Percentiles rank a stretch among this genome's conserved stretches.
These are phyloP conservation scores for Tilletiaria anomala DNA, from an alignment of 1,284 basidiomycete species.

Conservation along the genomic window DNA sequence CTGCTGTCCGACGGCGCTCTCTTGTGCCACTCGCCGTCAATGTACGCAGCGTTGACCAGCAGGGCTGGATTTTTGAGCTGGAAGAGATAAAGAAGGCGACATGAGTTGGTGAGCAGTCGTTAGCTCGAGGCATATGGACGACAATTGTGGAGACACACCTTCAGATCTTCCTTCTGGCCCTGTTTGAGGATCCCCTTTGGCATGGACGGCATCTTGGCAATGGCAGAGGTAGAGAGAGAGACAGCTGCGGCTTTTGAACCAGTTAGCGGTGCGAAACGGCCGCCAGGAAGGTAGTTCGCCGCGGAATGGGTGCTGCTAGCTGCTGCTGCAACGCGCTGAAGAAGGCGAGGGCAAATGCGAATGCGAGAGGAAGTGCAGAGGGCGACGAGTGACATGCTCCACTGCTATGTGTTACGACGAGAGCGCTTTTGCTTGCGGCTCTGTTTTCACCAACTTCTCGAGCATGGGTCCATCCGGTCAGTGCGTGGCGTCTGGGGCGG, in stretches of 20 bases:
- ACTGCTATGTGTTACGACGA: too few species aligned
- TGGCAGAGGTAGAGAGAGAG: background rate
- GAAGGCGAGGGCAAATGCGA: too few species aligned
- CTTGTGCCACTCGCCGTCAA: slow-evolving; percentile 31
- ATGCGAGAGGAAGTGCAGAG: too few species aligned
- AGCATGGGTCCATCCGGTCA: too few species aligned
- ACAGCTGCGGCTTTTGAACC: background rate
- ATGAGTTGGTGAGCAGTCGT: background rate
- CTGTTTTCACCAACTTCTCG: too few species aligned
- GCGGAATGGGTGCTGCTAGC: too few species aligned
- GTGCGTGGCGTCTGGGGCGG: too few species aligned
- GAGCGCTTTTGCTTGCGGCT: too few species aligned
- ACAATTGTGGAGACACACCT: slow-evolving; percentile 5
- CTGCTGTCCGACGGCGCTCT: slow-evolving; percentile 12
- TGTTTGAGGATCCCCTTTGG: slow-evolving; percentile 33
- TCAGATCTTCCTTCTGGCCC: slow-evolving; percentile 28
- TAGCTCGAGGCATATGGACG: background rate
- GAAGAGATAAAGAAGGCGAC: background rate
- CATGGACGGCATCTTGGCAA: slow-evolving; percentile 11
- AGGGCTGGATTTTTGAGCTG: slow-evolving; percentile 24
- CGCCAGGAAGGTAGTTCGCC: too few species aligned
- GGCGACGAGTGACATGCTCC: too few species aligned
- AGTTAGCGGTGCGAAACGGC: too few species aligned
- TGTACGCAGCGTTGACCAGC: slow-evolving; percentile 21
- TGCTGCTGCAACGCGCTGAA: too few species aligned